These are phyloP conservation scores for Malus fusca DNA, from an alignment of 306 rosid species.

Conservation along the genomic window DNA sequence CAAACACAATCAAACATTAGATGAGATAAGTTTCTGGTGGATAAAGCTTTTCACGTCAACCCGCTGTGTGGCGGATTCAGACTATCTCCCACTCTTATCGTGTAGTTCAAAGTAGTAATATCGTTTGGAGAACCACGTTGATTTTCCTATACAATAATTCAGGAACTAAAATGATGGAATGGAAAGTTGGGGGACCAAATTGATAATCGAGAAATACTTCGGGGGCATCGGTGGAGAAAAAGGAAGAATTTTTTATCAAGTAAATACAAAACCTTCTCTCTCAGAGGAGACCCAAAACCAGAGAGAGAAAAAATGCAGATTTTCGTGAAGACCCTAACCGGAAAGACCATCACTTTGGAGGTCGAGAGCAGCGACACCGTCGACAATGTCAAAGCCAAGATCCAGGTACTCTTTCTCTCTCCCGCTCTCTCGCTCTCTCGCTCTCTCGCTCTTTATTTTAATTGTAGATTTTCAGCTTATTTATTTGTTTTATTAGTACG, in stretches of 20 bases:
- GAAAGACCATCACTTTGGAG: slow-evolving; percentile 49
- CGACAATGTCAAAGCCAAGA: slow-evolving; percentile 6
- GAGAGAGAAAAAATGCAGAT: slow-evolving; percentile 31
- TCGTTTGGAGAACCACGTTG: too few relatives aligned
- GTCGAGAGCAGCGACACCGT: slow-evolving; percentile 49
- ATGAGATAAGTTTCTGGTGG: too few relatives aligned
- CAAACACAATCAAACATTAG: too few relatives aligned
- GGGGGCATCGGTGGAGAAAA: background rate
- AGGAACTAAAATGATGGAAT: too few relatives aligned
- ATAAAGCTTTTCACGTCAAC: too few relatives aligned
- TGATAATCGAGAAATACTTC: background rate
- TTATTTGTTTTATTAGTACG: too few relatives aligned
- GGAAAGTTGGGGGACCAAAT: too few relatives aligned
- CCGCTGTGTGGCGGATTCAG: too few relatives aligned
- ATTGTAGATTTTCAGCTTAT: background rate
- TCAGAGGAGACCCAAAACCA: background rate
- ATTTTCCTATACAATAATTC: too few relatives aligned
- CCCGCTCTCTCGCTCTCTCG: background rate
- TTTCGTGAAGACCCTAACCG: slow-evolving; percentile 42
- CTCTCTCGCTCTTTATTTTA: background rate
- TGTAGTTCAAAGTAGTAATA: too few relatives aligned
- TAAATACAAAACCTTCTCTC: background rate
- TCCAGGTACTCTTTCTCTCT: slow-evolving; percentile 21
- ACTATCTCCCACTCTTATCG: too few relatives aligned
- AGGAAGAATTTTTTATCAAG: too few relatives aligned